Evolutionary conservation across 495 filamentous ascomycete genomes (phyloP), one percentile per base, ranked within the genome.

Genomic region (Podospora pseudocomata): DNA sequence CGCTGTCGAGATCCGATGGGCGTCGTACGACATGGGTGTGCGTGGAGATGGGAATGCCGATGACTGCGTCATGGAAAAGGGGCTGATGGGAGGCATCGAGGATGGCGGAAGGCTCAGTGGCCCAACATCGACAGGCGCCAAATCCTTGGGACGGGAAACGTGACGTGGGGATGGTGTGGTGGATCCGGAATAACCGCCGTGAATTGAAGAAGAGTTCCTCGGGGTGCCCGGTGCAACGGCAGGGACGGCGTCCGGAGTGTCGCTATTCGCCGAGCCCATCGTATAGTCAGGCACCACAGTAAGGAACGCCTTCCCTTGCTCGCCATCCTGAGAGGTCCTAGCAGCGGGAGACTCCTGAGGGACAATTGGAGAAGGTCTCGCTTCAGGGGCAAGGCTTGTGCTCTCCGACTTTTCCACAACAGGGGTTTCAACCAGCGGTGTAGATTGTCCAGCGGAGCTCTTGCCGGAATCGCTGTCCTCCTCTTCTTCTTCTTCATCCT

Each of bases 401-500:
- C 11, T 32, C 27, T 74, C 56, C 0, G 72, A 26, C 3, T 66
- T 74, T 49, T 71, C 73, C 13, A 66, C 64, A 19, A 49, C 19
- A 15, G 71, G 65, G 18, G 66, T 65, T 5, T 75, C 74, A 13
- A 53, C 72, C 7, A 74, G 68, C 34, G 74, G 74, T 0, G 74
- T 77, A 2, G 77, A 75, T 20, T 75, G 70, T 49, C 73, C 71
- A 54, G 70, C 73, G 9, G 74, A 72, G 49, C 69, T 71, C 7
- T 58, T 65, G 5, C 61, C 55, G 9, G 74, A 73, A 16, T 70
- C 77, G 5, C 77, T 75, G 4, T 81, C 74, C 44, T 83, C 74
- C 67, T 97, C 92, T 70, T 96, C 93, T 70, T 96, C n/a, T n/a
- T n/a, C 93, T 70, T 97, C 95, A 64, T 99, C 95, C 78, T 97